A percentile compares a stretch with the other conserved stretches of the same genome.
Evolutionary conservation across 441 rosid species (phyloP).

Genomic region (Corymbia calophylla): DNA sequence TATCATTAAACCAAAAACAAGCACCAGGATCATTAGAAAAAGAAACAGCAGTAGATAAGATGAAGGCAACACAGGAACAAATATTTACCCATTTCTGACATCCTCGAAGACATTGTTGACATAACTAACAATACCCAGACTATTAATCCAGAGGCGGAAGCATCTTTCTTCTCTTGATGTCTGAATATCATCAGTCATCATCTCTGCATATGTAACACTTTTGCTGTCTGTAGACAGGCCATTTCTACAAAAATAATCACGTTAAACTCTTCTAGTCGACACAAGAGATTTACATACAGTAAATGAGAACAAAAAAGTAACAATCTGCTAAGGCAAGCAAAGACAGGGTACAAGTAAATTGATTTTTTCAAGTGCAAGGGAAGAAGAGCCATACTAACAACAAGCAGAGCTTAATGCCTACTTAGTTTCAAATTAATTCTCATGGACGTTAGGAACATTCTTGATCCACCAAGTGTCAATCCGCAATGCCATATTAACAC

Average conservation of each 20-base stretch:
- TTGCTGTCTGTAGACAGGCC: constrained; percentile 50
- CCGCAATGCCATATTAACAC: not conserved
- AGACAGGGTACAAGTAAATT: not conserved
- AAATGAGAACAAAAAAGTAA: not conserved
- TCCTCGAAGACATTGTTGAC: constrained; percentile 66
- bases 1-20: not conserved
- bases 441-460: not conserved
- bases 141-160: constrained; percentile 67
- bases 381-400: not conserved
- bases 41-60: not conserved
- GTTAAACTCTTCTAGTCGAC: not conserved
- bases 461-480: not conserved
- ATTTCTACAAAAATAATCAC: constrained; percentile 36
- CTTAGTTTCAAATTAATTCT: not conserved
- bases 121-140: constrained; percentile 55
- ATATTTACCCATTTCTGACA: constrained; percentile 59
- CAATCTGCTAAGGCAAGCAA: not conserved
- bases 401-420: not conserved
- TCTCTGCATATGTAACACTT: constrained; percentile 57
- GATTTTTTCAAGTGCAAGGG: not conserved
- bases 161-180: constrained; percentile 71
- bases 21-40: not conserved
- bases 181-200: constrained; percentile 69
- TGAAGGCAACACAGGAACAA: not conserved
- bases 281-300: not conserved